phyloP scores from a whole-genome alignment of 345 rosid species.

The Eucalyptus pauciflora region DNA sequence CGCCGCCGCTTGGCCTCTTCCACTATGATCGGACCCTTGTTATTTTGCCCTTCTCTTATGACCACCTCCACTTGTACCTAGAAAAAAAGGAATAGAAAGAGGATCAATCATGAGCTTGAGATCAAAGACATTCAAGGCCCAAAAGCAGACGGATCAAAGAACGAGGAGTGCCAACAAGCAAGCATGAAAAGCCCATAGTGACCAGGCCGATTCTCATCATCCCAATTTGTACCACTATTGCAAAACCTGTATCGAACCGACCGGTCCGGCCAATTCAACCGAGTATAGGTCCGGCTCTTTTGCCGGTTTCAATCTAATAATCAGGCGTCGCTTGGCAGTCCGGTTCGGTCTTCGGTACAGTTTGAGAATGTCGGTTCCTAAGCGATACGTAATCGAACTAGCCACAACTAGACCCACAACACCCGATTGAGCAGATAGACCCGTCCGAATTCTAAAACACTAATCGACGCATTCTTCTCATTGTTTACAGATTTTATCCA shows the following conservation, averaged over 20 bases:
- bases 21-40: conserved; percentile 57
- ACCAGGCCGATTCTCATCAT: neutral
- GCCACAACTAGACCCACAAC: neutral
- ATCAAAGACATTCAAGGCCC: neutral
- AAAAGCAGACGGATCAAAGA: neutral
- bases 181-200: neutral
- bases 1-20: conserved; percentile 61
- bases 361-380: neutral
- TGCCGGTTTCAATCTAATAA: neutral
- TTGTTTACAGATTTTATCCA: neutral
- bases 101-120: neutral
- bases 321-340: neutral
- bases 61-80: conserved; percentile 56
- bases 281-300: neutral
- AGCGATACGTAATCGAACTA: neutral
- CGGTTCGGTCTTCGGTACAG: neutral
- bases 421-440: neutral
- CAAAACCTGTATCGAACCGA: neutral
- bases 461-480: neutral
- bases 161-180: neutral
- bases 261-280: neutral
- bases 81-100: neutral
- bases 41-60: conserved; percentile 26
- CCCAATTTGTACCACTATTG: neutral
- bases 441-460: neutral